Evolutionary conservation across 345 rosid genomes (phyloP), one percentile per base, ranked within the genome.

Genomic region (Populus ilicifolia): DNA sequence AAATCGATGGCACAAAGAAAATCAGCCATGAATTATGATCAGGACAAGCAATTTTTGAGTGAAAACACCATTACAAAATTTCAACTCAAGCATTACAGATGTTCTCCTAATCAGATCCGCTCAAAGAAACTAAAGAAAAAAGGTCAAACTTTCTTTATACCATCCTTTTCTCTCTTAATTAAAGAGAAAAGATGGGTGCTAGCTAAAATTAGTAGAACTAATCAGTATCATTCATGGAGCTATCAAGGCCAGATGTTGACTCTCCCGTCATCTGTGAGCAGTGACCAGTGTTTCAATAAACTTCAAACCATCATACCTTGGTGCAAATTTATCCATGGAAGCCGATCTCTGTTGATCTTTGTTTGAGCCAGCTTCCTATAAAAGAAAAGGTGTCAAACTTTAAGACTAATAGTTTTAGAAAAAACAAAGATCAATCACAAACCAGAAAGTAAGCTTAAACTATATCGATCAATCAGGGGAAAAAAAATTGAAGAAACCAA

Each of bases 261-360:
- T 27, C 4, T 20, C 35, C 56, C 39, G 20, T 78, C 64, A 81
- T 74, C 80, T 77, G 35, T 81, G 84, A 69, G 78, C 84, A 46
- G 84, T 81, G n/a, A 81, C 75, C 71, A 81, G 75, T 29, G 84
- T 81, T 50, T 81, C 84, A 74, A 81, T 81, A 21, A 81, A 81
- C 80, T 75, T 81, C 20, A 81, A 35, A 64, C 84, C 84, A 63
- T 81, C 84, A 77, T 77, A 81, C 25, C 78, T 81, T 18, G 84
- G 84, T 5, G 84, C 78, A 77, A 81, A 81, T 70, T 81, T 81
- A 9, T 81, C 80, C 48, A 67, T 39, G 8, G 78, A 69, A 69
- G 66, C 7, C 39, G 77, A 68, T 41, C 35, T 74, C 12, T 62
- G 43, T 11, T 69, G 78, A 10, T 81, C 75, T 69, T 69, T 62